Evolutionary conservation across 2,329 filamentous ascomycete genomes (phyloP).

Genomic region (Cordyceps farinosa): DNA sequence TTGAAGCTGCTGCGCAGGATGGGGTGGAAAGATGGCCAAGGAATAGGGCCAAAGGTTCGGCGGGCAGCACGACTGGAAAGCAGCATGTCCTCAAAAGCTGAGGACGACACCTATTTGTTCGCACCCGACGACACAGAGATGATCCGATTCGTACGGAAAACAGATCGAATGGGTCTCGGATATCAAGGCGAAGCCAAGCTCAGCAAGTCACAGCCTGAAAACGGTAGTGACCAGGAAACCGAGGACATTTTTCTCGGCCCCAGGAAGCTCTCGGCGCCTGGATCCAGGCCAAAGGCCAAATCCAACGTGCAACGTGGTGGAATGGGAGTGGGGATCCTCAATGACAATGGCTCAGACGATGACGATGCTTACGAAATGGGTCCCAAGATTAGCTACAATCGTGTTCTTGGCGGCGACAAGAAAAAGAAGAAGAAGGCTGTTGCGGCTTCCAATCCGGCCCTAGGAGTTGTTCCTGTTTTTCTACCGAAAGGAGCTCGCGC

Average conservation of each 20-base stretch:
- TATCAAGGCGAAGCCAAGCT: conserved; percentile 58
- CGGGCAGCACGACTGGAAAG: conserved; percentile 65
- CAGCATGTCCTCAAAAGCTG: conserved; percentile 34
- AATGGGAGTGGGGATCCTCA: conserved; percentile 83
- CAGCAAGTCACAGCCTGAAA: conserved; percentile 31
- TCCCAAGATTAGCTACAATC: conserved; percentile 83
- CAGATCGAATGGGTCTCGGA: conserved; percentile 67
- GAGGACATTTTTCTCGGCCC: conserved; percentile 31
- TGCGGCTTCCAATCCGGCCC: conserved; percentile 58
- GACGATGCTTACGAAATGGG: conserved; percentile 93
- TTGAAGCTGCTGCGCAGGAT: conserved; percentile 81
- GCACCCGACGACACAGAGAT: conserved; percentile 76
- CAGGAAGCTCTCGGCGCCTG: conserved; percentile 22
- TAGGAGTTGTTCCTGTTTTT: conserved; percentile 69
- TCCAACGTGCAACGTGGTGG: conserved; percentile 50
- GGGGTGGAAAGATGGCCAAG: conserved; percentile 95
- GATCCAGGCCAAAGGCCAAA: conserved; percentile 49
- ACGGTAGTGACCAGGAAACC: conserved; percentile 44
- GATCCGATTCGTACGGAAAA: conserved; percentile 63
- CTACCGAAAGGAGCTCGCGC: conserved; percentile 54
- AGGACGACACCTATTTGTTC: conserved; percentile 64
- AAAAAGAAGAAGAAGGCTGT: conserved; percentile 60
- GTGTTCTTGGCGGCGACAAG: conserved; percentile 75
- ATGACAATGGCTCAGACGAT: conserved; percentile 91
- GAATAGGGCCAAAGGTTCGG: conserved; percentile 81